Evolutionary conservation across 441 rosid genomes (phyloP), one percentile per base, ranked within the genome.

Genomic region (Kokia cookei): DNA sequence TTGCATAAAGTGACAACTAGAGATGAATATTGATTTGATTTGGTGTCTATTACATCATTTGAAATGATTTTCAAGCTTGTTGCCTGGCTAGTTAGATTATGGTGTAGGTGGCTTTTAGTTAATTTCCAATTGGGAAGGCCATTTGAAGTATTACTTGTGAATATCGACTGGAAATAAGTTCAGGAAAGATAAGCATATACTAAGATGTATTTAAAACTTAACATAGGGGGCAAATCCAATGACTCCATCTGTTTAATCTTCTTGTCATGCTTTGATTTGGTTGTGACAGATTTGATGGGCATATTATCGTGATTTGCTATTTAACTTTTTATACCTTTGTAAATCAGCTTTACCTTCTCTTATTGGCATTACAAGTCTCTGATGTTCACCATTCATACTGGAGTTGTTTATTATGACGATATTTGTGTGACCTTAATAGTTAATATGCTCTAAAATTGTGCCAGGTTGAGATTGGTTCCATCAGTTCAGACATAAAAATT

Each of bases 401-500:
- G 42, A 66, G 35, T 66, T 22, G 60, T 57, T 69, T 60, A 12
- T 63, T 67, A 2, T 68, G 69, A 10, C 59, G 42, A 55, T 67
- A 32, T 67, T 73, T 17, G 47, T 47, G 47, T 65, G 14, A 59
- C 40, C 62, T 48, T 15, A 57, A 11, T 65, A 59, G 53, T 67
- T 63, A 73, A 70, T 26, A 37, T 48, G 26, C 74, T 26, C 37
- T 45, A 37, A 61, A 64, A 75, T 80, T 75, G 40, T 81, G 65
- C 54, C 84, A 96, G 98, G 87, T 80, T 78, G 98, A 94, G 86
- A 96, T 94, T 81, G 98, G 98, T 79, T 94, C 99, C 74, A 96
- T 96, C 80, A 92, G 99, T 82, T 94, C 98, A 48, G 99, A 96
- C 88, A 96, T 96, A 48, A 96, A 94, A 80, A 85, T 96, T 83